Evolutionary conservation across 306 rosid genomes (phyloP), one percentile per base, ranked within the genome.

Genomic region (Lablab purpureus): DNA sequence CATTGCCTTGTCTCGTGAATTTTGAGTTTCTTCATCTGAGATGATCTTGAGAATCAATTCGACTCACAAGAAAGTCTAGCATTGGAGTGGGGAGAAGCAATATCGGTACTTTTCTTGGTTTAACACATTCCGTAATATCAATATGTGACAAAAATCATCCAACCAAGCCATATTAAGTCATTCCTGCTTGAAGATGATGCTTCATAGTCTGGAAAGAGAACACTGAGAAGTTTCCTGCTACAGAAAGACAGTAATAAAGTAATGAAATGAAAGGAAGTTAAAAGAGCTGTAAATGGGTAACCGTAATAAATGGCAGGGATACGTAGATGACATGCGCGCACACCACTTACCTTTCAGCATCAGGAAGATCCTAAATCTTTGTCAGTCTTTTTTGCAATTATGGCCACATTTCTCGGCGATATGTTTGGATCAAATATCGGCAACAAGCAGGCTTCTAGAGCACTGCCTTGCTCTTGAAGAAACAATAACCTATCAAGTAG

Each of bases 331-430:
- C 40, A 21, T 5, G 41, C 1, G 6, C 18, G 18, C 14, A 79
- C 4, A 62, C 69, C 36, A 28, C 37, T 74, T 52, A 81, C 87
- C 85, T 76, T 73, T 68, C 41, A 79, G 66, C 43, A 50, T 60
- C 65, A 65, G 77, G 81, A 71, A 65, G 77, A 76, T 47, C 85
- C 49, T 69, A 30, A 74, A 78, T 85, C 74, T 66, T 56, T 19
- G 82, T 85, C 76, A 76, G 77, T 58, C 87, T 84, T 92, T 75
- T 87, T 88, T 49, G 99, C 98, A 79, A 95, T 87, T 82, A 92
- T 82, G 77, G 94, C 96, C 82, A 95, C 89, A 82, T 92, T 95
- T 86, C 99, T 91, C 0, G 98, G 98, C 40, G 98, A 94, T 74
- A 91, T 72, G 59, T 54, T 89, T 55, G 98, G 97, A 76, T 92